These are phyloP conservation scores for Ceratocystis lukuohia DNA, from an alignment of 2,329 filamentous ascomycete species.

Conservation along the genomic window DNA sequence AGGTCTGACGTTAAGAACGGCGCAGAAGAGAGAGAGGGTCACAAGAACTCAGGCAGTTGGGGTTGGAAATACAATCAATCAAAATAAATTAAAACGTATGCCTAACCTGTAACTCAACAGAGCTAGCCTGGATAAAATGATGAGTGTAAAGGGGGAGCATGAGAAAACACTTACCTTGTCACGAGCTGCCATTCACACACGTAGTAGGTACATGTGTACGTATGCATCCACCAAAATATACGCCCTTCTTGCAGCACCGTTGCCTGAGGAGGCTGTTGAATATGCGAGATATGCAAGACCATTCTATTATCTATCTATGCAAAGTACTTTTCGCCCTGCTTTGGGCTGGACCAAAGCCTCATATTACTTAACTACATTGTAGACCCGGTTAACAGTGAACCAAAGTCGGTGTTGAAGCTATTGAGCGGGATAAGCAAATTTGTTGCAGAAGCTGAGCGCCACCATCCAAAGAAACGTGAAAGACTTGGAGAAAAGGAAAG, in stretches of 20 bases:
- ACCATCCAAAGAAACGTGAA: background rate
- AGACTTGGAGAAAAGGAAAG: background rate
- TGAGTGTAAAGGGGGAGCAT: background rate
- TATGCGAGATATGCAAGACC: background rate
- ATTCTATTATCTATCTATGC: background rate
- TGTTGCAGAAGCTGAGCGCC: background rate
- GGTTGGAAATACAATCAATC: background rate
- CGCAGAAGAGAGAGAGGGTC: background rate
- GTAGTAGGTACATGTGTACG: background rate
- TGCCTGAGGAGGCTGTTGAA: background rate
- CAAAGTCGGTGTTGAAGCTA: no score
- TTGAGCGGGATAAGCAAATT: background rate
- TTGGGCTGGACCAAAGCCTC: background rate
- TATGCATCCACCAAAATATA: background rate
- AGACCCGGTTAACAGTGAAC: background rate
- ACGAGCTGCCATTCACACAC: background rate
- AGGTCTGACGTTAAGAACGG: background rate
- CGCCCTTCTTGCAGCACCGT: background rate
- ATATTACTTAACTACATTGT: background rate
- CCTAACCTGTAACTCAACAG: background rate
- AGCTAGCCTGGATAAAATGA: background rate
- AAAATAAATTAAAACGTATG: background rate
- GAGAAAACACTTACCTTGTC: background rate
- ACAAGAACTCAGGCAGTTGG: background rate
- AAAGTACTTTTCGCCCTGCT: constrained; percentile 2